Evolutionary conservation across 768 basidiomycete species (phyloP), one percentile per base, ranked within the genome.

Genomic region (Galerina sulciceps): DNA sequence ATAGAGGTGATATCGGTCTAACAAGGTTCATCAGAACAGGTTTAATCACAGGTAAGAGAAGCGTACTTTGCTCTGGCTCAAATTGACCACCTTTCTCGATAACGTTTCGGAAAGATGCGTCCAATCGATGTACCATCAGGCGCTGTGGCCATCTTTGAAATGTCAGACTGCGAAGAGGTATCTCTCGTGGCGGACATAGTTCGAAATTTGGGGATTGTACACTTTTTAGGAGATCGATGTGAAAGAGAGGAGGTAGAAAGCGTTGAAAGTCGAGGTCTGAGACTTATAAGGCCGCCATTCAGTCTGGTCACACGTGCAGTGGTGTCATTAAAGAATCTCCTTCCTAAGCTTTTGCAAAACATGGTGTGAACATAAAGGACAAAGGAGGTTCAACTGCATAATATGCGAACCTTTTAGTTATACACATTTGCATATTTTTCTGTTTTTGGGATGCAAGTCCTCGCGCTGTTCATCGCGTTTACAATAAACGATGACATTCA

Each of bases 1-100:
- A 66, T 93, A 96, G 64, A 96, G 91, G 65, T 92, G 91, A 71
- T 98, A 98, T 44, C 96, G 88, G 59, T 87, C 94, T 94, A 64
- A n/a, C 53, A 48, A n/a, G 11, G 11, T 10, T 49, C 4, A 35
- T 50, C 52, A 60, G 52, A 35, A 35, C n/a, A 31, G 40, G 22
- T 44, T 50, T 52, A 22, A n/a, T 36, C 10, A 44, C n/a, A 37
- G 23, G 2, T 38, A 48, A n/a, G 47, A 18, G 23, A 26, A 47
- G 15, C 55, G 51, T 59, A 90, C 93, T 91, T 73, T 78, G 84
- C 71, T 94, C 94, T 1, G 96, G 88, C 44, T 84, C 75, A 53
- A 76, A 78, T 58, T 65, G 68, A 8, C 75, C 73, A 0, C 73
- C 76, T 54, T 69, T 69, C 67, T 81, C 75, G 59, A 89, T 85